phyloP scores from a whole-genome alignment of 768 basidiomycete genomes.

The Agaricus subrufescens region DNA sequence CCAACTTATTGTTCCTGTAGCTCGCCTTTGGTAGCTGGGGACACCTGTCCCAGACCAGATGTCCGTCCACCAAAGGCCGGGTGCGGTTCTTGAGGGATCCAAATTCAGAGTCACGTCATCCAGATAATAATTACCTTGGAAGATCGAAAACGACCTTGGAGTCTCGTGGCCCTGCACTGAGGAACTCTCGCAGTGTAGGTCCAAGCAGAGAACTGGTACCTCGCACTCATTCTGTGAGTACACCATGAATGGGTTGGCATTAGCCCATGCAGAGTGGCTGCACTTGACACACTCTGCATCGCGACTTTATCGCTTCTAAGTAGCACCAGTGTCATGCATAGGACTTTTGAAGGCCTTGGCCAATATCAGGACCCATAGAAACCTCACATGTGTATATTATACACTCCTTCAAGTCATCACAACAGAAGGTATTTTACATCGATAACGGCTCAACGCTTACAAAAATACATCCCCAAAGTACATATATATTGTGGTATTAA shows the following conservation, averaged over 20 bases:
- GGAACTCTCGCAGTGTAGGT: not conserved
- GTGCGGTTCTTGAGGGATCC: slow-evolving; percentile 66
- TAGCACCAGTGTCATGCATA: too few species aligned
- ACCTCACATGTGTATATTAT: too few species aligned
- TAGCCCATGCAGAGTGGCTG: not conserved
- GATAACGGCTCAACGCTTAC: too few species aligned
- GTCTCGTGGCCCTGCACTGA: slow-evolving; percentile 13
- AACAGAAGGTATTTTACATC: too few species aligned
- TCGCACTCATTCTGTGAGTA: slow-evolving; percentile 3
- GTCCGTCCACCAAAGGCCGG: slow-evolving; percentile 28
- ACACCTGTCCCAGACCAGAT: slow-evolving; percentile 32
- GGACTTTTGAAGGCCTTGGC: too few species aligned
- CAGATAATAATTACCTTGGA: slow-evolving; percentile 42
- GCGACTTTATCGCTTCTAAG: not conserved
- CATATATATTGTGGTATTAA: too few species aligned
- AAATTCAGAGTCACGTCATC: slow-evolving; percentile 53
- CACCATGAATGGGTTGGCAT: not conserved
- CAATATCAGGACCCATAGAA: too few species aligned
- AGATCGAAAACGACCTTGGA: slow-evolving; percentile 9
- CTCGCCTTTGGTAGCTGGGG: slow-evolving; percentile 23
- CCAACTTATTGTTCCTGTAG: slow-evolving; percentile 25
- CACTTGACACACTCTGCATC: not conserved
- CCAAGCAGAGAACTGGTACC: not conserved
- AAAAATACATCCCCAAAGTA: too few species aligned
- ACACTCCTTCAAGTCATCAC: too few species aligned